Base-by-base conservation (phyloP, 805 yeast species). In the Candida pseudofarinosa region DNA sequence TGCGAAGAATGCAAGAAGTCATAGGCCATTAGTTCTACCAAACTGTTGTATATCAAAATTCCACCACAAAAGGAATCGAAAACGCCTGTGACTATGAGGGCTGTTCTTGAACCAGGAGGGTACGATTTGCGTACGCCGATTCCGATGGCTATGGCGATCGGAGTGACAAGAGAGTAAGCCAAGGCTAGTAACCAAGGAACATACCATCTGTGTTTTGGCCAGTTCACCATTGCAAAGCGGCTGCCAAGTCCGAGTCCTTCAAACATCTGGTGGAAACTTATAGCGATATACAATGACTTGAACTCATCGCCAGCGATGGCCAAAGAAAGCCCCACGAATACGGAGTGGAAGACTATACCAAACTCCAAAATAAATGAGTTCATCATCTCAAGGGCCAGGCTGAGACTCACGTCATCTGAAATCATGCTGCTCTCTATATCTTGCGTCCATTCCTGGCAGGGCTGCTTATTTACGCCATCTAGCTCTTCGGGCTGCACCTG, bases 171-270 rank as follows among this genome's bases (percentile, higher is more conserved):
- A 17, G 57, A 56, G 45, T 58, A 65, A 8, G 52, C 61, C 19
- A 55, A 41, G 2, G 65, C 59, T 52, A 65, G 50, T 10, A 59
- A 13, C 69, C 69, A 65, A 1, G 70, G 69, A 4, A 63, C 56
- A 44, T 51, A 51, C 18, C 55, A 42, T 48, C 60, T 62, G 36
- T 50, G 48, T 20, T 48, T 49, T 4, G 67, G 65, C 72, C 73
- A 67, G n/a, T 49, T 38, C 2, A 69, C 60, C 13, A 58, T 51
- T 5, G 73, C 71, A 42, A 69, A 63, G 60, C 95, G 77, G 7
- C 90, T 76, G 18, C 95, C 95, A 49, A 88, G 69, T 45, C 95
- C 96, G 37, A 88, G 70, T 37, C 95, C 96, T 65, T 87, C 96
- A 56, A 87, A 87, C 70, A 81, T 72, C 62, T 87, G 96, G 59